Evolutionary conservation across 305 asterid species (phyloP), one percentile per base, ranked within the genome.

Genomic region (Fraxinus floribunda): DNA sequence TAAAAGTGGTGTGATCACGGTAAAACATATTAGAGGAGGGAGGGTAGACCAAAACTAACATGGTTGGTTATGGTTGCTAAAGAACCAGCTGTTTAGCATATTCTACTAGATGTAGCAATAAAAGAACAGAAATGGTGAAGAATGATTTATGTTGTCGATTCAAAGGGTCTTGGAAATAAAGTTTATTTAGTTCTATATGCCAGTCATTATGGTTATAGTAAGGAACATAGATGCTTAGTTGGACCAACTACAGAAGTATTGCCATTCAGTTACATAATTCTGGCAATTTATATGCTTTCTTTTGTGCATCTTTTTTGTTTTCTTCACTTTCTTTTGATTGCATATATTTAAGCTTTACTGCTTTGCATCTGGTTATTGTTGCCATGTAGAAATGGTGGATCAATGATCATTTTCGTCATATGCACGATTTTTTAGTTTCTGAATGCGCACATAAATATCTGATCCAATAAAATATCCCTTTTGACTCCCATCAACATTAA

Each of bases 351-450:
- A 15, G 60, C 44, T 57, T 74, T 49, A 39, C 52, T n/a, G 41
- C 44, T 76, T 34, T 18, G 62, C 57, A 57, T 26, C 16, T 82
- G 22, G 66, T 64, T 70, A 15, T 39, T 26, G 20, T 29, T 79
- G 39, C 80, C 78, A 79, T 77, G 62, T 9, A 44, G 66, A 75
- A 49, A 38, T 13, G 80, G 80, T 80, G 81, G 81, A 49, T 22
- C 26, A 9, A 20, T 62, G 11, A 62, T 62, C 34, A 62, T 62
- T 62, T 22, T 62, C 7, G 6, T 22, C 32, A 22, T 22, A 62
- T 62, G 30, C 16, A 4, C 0, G 72, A 62, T 20, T 62, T 62
- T 62, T 62, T 20, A 57, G 8, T 57, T 18, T 24, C 72, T 62
- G 30, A 9, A 62, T 1, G 2, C 5, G 5, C 32, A 22, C 16